A percentile compares a stretch with the other conserved stretches of the same genome.
phyloP scores from a whole-genome alignment of 208 protist genomes.

The Leptomonas pyrrhocoris region DNA sequence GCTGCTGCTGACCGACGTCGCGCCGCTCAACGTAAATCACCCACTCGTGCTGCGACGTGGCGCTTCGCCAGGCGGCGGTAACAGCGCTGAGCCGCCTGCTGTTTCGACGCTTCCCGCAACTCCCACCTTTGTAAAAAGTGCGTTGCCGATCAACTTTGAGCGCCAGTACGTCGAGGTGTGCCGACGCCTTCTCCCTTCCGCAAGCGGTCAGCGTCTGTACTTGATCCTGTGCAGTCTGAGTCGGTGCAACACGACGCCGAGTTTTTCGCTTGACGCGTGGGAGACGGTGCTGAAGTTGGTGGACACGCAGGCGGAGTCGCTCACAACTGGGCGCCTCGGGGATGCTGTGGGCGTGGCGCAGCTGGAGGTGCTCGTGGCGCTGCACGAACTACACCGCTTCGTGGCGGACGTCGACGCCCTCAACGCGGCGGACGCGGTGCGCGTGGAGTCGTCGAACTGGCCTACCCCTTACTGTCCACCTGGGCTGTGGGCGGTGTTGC shows the following conservation, averaged over 20 bases:
- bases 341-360: constrained; percentile 17
- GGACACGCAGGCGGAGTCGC: constrained; percentile 28
- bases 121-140: not conserved
- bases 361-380: constrained; percentile 30
- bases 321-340: constrained; percentile 20
- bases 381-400: constrained; percentile 10
- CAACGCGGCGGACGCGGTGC: constrained; percentile 10
- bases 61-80: not conserved
- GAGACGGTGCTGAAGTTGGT: constrained; percentile 17
- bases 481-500: constrained; percentile 24
- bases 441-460: constrained; percentile 7
- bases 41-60: constrained; percentile 7
- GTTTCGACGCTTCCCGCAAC: not conserved
- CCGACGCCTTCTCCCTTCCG: constrained; percentile 26
- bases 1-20: constrained; percentile 27
- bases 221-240: constrained; percentile 32
- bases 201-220: constrained; percentile 32
- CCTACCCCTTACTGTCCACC: constrained; percentile 28
- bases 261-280: constrained; percentile 15
- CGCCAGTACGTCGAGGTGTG: constrained; percentile 23
- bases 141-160: constrained; percentile 19
- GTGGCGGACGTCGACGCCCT: constrained; percentile 20
- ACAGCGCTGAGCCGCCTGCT: not conserved
- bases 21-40: constrained; percentile 5
- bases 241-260: constrained; percentile 5